Evolutionary conservation across 2,329 filamentous ascomycete genomes (phyloP).

Genomic region (Pezicula neosporulosa): DNA sequence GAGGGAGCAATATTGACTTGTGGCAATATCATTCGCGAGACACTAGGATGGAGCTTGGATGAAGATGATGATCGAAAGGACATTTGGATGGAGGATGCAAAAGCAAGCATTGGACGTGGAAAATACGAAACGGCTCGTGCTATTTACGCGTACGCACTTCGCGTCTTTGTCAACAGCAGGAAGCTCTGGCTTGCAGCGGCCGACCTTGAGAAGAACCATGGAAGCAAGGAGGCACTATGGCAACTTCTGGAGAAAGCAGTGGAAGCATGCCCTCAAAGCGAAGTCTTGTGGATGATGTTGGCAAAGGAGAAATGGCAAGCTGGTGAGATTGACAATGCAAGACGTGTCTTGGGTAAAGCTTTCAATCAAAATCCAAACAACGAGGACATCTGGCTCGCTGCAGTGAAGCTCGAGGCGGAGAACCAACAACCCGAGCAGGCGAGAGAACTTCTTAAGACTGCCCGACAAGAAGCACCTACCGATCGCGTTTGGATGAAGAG

Average conservation of each 20-base stretch:
- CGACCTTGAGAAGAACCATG: conserved; percentile 87
- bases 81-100: conserved; percentile 93
- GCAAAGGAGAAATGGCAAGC: conserved; percentile 92
- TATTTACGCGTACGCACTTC: conserved; percentile 87
- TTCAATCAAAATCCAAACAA: conserved; percentile 96
- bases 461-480: conserved; percentile 84
- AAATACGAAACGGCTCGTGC: conserved; percentile 88
- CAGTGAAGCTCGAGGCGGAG: conserved; percentile 94
- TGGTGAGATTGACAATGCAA: conserved; percentile 82
- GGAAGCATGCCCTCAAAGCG: conserved; percentile 86
- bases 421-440: conserved; percentile 80
- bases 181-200: conserved; percentile 88
- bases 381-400: conserved; percentile 96
- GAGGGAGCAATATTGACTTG: conserved; percentile 87
- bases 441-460: conserved; percentile 74
- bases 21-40: conserved; percentile 85
- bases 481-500: conserved; percentile 98
- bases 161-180: conserved; percentile 84
- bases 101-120: conserved; percentile 73
- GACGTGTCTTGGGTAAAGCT: conserved; percentile 79
- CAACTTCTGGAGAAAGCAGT: conserved; percentile 88
- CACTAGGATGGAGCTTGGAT: conserved; percentile 87
- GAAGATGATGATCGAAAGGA: conserved; percentile 96
- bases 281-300: conserved; percentile 93
- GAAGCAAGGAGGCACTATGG: conserved; percentile 77